A percentile compares a stretch with the other conserved stretches of the same genome.
Conservation (phyloP, 345 rosid genomes). For the Arabis alpina region DNA sequence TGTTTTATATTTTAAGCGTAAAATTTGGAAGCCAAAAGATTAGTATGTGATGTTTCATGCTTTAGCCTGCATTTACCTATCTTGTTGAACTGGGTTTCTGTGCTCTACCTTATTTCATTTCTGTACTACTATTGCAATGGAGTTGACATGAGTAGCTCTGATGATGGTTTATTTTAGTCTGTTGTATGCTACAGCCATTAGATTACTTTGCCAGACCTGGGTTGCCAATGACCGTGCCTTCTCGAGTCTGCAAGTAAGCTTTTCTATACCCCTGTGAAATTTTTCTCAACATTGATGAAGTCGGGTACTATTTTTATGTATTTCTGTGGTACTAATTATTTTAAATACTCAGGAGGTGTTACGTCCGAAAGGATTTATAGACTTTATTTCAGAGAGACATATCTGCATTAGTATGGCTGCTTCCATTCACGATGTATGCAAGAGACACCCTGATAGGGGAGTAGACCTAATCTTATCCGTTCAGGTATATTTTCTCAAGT, state of each 20-base stretch:
- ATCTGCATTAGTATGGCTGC: constrained; percentile 81
- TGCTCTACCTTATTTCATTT: constrained; percentile 23
- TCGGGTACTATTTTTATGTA: constrained; percentile 1
- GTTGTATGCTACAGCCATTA: constrained; percentile 79
- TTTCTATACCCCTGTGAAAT: constrained; percentile 8
- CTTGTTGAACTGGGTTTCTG: constrained; percentile 13
- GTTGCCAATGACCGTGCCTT: constrained; percentile 86
- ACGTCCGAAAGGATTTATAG: constrained; percentile 60
- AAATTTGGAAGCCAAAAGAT: constrained; percentile 28
- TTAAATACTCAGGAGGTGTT: constrained; percentile 61
- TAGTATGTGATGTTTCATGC: constrained; percentile 20
- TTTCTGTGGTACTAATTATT: constrained; percentile 29
- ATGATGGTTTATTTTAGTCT: constrained; percentile 59
- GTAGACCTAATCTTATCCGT: constrained; percentile 95
- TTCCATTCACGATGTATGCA: constrained; percentile 79
- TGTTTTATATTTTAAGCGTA: constrained; percentile 8
- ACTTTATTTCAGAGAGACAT: constrained; percentile 61
- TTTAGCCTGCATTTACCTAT: constrained; percentile 18
- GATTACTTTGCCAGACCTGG: constrained; percentile 97
- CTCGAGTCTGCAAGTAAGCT: constrained; percentile 66
- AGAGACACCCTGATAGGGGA: constrained; percentile 91
- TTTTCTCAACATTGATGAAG: constrained; percentile 12
- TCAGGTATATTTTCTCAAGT: constrained; percentile 60
- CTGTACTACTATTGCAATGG: constrained; percentile 18
- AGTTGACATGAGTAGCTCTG: constrained; percentile 33